Conservation (phyloP, 768 basidiomycete genomes). For the Mycena rosella region DNA sequence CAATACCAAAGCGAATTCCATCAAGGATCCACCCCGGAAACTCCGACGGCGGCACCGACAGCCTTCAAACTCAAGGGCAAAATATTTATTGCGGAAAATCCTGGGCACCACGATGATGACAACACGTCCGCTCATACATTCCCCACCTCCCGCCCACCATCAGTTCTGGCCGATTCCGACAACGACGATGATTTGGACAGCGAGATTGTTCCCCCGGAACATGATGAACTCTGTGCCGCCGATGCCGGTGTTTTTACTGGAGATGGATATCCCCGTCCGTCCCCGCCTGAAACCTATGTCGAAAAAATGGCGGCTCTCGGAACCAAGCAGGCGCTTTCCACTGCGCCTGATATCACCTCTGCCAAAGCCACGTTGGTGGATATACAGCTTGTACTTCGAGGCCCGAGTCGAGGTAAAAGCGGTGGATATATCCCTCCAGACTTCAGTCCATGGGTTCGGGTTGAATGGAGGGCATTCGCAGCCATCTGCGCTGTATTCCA, state of each 20-base stretch:
- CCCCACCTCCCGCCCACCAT: conserved; percentile 7
- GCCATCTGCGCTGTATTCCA: conserved; percentile 17
- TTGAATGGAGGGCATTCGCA: neutral
- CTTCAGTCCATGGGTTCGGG: no score
- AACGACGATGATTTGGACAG: conserved; percentile 7
- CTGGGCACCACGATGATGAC: conserved; percentile 1
- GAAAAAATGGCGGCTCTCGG: conserved; percentile 25
- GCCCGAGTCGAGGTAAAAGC: conserved; percentile 18
- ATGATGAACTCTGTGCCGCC: conserved; percentile 23
- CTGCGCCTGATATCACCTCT: conserved; percentile 24
- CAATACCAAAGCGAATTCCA: conserved; percentile 8
- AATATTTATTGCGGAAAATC: neutral
- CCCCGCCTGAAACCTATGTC: no score
- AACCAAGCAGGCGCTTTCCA: conserved; percentile 9
- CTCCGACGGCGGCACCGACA: no score
- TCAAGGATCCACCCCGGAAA: conserved; percentile 14
- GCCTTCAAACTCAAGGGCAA: no score
- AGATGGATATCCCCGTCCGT: no score
- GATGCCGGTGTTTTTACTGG: no score
- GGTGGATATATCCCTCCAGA: neutral
- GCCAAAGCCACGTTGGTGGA: conserved; percentile 24
- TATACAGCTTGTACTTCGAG: conserved; percentile 19
- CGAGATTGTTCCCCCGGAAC: conserved; percentile 14
- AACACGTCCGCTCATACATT: conserved; percentile 3
- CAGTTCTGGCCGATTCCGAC: conserved; percentile 21